A percentile compares a stretch with the other conserved stretches of the same genome.
Evolutionary conservation across 257 asterid species (phyloP).

Genomic region (Capsicum baccatum): DNA sequence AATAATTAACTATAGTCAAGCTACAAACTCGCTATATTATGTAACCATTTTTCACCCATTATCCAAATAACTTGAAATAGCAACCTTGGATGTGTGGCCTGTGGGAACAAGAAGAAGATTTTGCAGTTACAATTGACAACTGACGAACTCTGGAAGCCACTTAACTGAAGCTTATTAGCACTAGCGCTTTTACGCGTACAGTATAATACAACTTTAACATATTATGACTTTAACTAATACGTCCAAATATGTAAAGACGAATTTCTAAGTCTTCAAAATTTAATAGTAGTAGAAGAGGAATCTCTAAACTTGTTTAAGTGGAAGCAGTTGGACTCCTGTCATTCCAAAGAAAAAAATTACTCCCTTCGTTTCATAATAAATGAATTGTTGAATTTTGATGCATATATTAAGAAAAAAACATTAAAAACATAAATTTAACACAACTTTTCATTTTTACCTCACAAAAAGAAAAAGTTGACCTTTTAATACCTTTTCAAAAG

Average conservation of each 20-base stretch:
- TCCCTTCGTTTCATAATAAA: too few relatives aligned
- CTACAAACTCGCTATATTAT: too few relatives aligned
- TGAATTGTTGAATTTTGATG: too few relatives aligned
- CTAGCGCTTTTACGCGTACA: constrained; percentile 7
- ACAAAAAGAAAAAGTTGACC: too few relatives aligned
- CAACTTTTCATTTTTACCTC: too few relatives aligned
- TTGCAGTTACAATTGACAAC: constrained; percentile 19
- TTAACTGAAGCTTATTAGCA: not conserved
- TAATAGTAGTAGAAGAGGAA: not conserved
- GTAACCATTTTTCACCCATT: too few relatives aligned
- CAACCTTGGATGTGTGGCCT: not conserved
- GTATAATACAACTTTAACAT: not conserved
- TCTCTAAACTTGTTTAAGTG: constrained; percentile 1
- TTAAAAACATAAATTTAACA: too few relatives aligned
- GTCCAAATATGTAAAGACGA: constrained; percentile 23
- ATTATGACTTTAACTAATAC: constrained; percentile 8
- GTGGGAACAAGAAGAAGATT: not conserved
- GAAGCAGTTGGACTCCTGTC: constrained; percentile 28
- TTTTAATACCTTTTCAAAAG: too few relatives aligned
- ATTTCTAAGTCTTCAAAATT: constrained; percentile 22
- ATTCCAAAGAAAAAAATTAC: not conserved
- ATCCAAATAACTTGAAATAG: too few relatives aligned
- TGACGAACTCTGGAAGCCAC: constrained; percentile 13
- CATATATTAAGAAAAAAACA: too few relatives aligned
- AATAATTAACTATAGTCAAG: too few relatives aligned